phyloP scores from a whole-genome alignment of 306 rosid species.

The Fagus sylvatica region DNA sequence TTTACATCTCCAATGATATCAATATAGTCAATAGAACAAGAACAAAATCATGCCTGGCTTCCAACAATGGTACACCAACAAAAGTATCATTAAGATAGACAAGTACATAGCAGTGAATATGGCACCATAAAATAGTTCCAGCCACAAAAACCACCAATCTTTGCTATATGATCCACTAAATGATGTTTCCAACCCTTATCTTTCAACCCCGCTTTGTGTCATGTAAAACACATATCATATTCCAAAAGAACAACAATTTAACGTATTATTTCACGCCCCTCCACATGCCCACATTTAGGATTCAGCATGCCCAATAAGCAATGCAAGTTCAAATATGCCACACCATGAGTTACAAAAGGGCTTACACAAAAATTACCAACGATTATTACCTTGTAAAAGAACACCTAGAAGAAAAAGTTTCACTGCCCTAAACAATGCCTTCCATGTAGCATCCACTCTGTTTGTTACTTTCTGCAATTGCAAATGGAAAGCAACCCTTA shows the following conservation, averaged over 20 bases:
- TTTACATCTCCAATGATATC: no score
- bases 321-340: neutral
- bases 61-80: neutral
- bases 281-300: neutral
- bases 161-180: neutral
- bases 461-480: conserved; percentile 53
- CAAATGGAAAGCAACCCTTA: neutral
- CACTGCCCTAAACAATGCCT: conserved; percentile 52
- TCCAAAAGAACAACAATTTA: neutral
- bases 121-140: no score
- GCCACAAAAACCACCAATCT: neutral
- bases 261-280: neutral
- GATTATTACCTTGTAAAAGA: conserved; percentile 76
- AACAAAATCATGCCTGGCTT: no score
- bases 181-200: neutral
- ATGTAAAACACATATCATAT: neutral
- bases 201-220: neutral
- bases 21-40: neutral
- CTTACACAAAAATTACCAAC: neutral
- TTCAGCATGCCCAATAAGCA: neutral
- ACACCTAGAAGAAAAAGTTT: conserved; percentile 69
- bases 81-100: neutral
- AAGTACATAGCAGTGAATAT: no score
- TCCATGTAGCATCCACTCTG: conserved; percentile 56
- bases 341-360: neutral